Evolutionary conservation across 768 basidiomycete genomes (phyloP), one percentile per base, ranked within the genome.

Genomic region (Rhodotorula sphaerocarpa): DNA sequence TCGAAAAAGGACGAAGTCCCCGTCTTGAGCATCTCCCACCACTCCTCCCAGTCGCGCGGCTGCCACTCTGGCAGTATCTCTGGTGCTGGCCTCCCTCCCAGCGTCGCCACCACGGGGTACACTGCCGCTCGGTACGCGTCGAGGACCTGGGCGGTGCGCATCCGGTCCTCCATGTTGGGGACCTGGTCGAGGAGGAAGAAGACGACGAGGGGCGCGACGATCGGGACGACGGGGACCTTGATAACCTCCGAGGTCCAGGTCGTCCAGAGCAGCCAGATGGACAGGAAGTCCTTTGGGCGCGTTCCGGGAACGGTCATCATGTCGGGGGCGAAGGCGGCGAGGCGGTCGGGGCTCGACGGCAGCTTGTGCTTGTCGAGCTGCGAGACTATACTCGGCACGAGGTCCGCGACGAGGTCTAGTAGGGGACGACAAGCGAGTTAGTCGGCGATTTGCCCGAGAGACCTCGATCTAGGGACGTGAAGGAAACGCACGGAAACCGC

Each of bases 111-210:
- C 2, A 7, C 47, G 3, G 21, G 5, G 14, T 3, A 7, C 21
- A 57, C 55, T 18, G 39, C 36, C n/a, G 16, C 20, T 11, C 63
- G 34, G 48, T 64, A 64, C n/a, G 50, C 53, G 10, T 64, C 63
- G 41, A 64, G 47, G 34, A 58, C 10, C 25, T 7, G 20, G 15
- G 45, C 53, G 18, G 34, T 10, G 36, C 47, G 52, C 15, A 3
- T 2, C 14, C 63, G 43, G 10, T 64, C 63, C 2, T 9, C 27
- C 7, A 28, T 14, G 28, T 9, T 27, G 33, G 16, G 12, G 31
- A 55, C 30, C 20, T 7, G 2, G 41, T 43, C 23, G 30, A 23
- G 3, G 54, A 58, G 52, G 54, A 64, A 28, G 9, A 10, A 16
- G 28, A 36, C 63, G 30, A 59, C 53, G n/a, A 47, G 25, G 2